Base-by-base conservation (phyloP, 2,329 filamentous ascomycete species). In the Fusarium protoensiforme region DNA sequence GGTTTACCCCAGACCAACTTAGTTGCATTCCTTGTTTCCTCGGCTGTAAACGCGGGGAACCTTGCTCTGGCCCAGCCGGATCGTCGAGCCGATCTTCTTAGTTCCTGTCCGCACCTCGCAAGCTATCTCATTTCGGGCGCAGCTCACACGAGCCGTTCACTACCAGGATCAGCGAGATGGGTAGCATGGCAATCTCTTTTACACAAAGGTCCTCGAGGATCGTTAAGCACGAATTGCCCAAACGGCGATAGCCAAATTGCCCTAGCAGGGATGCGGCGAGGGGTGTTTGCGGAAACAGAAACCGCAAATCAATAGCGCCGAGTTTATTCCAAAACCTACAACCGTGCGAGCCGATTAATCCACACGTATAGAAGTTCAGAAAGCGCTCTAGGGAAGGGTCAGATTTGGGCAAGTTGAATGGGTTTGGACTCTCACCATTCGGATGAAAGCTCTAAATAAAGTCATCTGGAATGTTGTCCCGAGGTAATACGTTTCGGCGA, bases 1-100 rank as follows among this genome's bases (percentile, higher is more conserved):
- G n/a, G 35, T 57, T 63, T 70, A 70, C 68, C 68, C 66, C 67
- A 66, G 66, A 39, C 46, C 27, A 29, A 6, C 48, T 62, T 56
- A 20, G 33, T 20, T 10, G n/a, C 29, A 7, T 18, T 39, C 33
- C 27, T 36, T 22, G 29, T 11, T 56, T 33, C 53, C 31, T 58
- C 39, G 67, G 31, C 41, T 20, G 24, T 41, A 14, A 53, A 54
- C 27, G 63, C 39, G 61, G 66, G 48, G 71, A 73, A 72, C 64
- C 67, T n/a, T 71, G 58, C 27, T 14, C 41, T 38, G 16, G 43
- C 22, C 43, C 43, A 24, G 43, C 48, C 48, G 33, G 31, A 36
- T 33, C 33, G 54, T 24, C 14, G 33, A 58, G 54, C 54, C 20
- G 54, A 38, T 31, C 56, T 24, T 39, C 18, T 36, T 27, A 39